A percentile compares a stretch with the other conserved stretches of the same genome.
Evolutionary conservation across 306 rosid species (phyloP).

Genomic region (Ochetophila trinervis): DNA sequence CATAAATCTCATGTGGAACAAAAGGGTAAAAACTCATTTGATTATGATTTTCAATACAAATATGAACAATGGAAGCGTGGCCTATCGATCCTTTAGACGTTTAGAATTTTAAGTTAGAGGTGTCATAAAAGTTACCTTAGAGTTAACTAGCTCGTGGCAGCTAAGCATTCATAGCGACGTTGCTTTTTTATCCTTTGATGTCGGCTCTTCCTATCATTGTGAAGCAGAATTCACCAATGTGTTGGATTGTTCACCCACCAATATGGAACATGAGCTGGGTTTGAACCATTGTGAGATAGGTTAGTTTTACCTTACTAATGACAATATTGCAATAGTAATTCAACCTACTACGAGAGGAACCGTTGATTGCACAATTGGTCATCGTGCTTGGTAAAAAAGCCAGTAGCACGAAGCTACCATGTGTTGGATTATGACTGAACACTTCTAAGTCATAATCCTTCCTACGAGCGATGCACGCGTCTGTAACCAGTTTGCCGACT

Average conservation of each 20-base stretch:
- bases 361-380: background rate
- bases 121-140: background rate
- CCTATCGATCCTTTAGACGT: background rate
- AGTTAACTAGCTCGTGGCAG: background rate
- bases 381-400: background rate
- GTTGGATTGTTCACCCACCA: background rate
- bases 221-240: too few relatives aligned
- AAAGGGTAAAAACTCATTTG: background rate
- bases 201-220: conserved; percentile 6
- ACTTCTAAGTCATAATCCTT: background rate
- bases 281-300: background rate
- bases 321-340: background rate
- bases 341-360: background rate
- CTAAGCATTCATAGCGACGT: conserved; percentile 1
- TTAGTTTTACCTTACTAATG: conserved; percentile 6
- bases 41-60: background rate
- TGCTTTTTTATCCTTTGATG: conserved; percentile 4
- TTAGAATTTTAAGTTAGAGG: background rate
- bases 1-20: background rate
- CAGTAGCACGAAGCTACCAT: background rate
- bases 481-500: background rate
- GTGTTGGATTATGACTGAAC: background rate
- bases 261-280: conserved; percentile 1
- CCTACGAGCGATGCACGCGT: background rate
- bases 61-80: background rate